Conservation (phyloP, 108 stramenopile species). For the Conticribra guillardii region DNA sequence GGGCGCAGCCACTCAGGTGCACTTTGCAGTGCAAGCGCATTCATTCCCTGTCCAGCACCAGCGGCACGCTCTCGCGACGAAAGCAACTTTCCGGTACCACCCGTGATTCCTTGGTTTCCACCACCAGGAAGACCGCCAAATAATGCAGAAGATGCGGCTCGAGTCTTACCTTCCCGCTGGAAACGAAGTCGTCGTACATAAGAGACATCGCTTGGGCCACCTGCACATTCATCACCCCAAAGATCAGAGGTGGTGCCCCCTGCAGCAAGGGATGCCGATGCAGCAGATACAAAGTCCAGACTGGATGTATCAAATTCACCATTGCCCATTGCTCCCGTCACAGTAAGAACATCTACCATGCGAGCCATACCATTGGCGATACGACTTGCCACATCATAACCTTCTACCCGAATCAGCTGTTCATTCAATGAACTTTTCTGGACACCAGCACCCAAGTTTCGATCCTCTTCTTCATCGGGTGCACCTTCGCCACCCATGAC, state of each 20-base stretch:
- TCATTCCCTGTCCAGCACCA: conserved; percentile 44
- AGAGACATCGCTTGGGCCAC: conserved; percentile 78
- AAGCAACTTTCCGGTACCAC: conserved; percentile 56
- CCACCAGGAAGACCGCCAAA: conserved; percentile 36
- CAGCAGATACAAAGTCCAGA: conserved; percentile 47
- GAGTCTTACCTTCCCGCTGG: conserved; percentile 49
- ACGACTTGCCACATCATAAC: conserved; percentile 77
- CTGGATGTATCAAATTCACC: conserved; percentile 48
- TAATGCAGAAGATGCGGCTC: conserved; percentile 28
- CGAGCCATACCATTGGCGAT: conserved; percentile 84
- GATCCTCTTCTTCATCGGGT: conserved; percentile 54
- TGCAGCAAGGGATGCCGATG: conserved; percentile 37
- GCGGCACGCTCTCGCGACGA: conserved; percentile 69
- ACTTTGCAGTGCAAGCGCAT: conserved; percentile 66
- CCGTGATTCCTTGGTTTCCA: conserved; percentile 31
- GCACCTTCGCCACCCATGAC: conserved; percentile 61
- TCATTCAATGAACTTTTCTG: conserved; percentile 81
- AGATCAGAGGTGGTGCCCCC: conserved; percentile 40
- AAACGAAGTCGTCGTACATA: conserved; percentile 71
- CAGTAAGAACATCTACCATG: conserved; percentile 72
- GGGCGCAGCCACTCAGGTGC: conserved; percentile 85
- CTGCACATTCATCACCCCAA: conserved; percentile 61
- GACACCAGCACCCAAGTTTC: conserved; percentile 51
- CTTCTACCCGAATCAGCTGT: conserved; percentile 76
- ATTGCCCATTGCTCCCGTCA: conserved; percentile 80